phyloP scores from a whole-genome alignment of 192 early-diverging fungal genomes.

The Phycomyces blakesleeanus region DNA sequence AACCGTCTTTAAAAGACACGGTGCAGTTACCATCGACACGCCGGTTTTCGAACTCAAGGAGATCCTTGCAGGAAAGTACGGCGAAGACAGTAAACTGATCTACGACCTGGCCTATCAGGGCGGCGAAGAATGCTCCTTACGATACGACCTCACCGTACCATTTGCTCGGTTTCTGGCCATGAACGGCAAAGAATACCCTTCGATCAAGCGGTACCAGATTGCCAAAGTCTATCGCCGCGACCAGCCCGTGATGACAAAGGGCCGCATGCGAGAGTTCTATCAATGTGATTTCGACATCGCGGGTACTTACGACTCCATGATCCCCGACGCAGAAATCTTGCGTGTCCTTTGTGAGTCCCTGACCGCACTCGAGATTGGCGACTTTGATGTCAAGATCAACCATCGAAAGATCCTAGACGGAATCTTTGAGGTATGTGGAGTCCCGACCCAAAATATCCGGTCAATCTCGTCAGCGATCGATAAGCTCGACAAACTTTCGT shows the following conservation, averaged over 20 bases:
- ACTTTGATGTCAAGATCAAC: conserved; percentile 94
- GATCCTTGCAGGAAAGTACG: conserved; percentile 94
- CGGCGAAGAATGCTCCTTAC: conserved; percentile 90
- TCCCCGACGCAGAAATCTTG: conserved; percentile 93
- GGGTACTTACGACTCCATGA: conserved; percentile 90
- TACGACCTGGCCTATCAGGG: conserved; percentile 98
- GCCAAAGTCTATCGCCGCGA: conserved; percentile 98
- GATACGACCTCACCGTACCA: conserved; percentile 97
- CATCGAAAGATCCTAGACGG: conserved; percentile 97
- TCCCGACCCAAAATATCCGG: conserved; percentile 82
- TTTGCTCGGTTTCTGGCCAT: conserved; percentile 95
- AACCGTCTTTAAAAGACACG: conserved; percentile 87
- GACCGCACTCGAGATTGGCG: conserved; percentile 73
- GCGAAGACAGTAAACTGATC: conserved; percentile 98
- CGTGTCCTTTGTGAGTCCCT: conserved; percentile 81
- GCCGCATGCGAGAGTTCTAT: conserved; percentile 98
- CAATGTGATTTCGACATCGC: conserved; percentile 99
- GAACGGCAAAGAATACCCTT: conserved; percentile 77
- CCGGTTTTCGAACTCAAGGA: conserved; percentile 92
- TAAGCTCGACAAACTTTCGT: conserved; percentile 90
- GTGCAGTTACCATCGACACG: conserved; percentile 95
- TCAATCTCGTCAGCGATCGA: conserved; percentile 96
- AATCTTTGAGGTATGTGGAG: conserved; percentile 95
- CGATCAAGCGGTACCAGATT: conserved; percentile 96
- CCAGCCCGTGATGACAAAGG: conserved; percentile 97